Base-by-base conservation (phyloP, 805 yeast genomes). In the Yarrowia sp. region DNA sequence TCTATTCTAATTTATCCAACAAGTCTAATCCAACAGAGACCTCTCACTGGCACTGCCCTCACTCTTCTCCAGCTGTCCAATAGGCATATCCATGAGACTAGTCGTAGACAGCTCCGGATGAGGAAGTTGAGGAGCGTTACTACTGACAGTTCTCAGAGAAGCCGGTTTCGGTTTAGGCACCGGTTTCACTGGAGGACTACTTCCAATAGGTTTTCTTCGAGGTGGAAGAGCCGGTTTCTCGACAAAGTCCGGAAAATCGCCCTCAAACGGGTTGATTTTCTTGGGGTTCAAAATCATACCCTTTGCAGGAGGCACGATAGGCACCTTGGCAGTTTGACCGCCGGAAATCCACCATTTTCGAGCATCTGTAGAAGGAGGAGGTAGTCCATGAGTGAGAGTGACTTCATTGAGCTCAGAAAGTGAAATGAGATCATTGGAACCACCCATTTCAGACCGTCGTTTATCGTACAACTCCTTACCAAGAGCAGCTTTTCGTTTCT, bases 301-400 rank as follows among this genome's bases (percentile, higher is more conserved):
- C 10, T 74, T 72, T 3, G 71, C 73, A 0, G 83, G 83, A 4
- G 78, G 75, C 8, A 73, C 75, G 38, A 86, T 71, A 45, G 82
- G 82, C 4, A 93, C 88, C 71, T 87, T 90, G 1, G 92, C 92
- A 11, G 86, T 83, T 66, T 82, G 80, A 0, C 95, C 93, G 10
- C 86, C 87, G 13, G 88, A 87, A 15, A 90, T 80, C 99, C 99
- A 95, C 99, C 99, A 95, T 74, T 90, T 90, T 22, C 81, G 78
- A 13, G 79, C 75, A 65, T 90, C 96, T 0, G 95, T 84, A 66
- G 96, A 88, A 14, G 99, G 99, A 1, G 97, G 90, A 4, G 98
- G 97, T 63, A 92, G 79, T 8, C 82, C 83, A 65, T 71, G 69
- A 7, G 74, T 72, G 17, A 72, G 66, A 33, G 70, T 70, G 3